Base-by-base conservation (phyloP, 2,329 filamentous ascomycete species). In the Paraphaeosphaeria sporulosa region DNA sequence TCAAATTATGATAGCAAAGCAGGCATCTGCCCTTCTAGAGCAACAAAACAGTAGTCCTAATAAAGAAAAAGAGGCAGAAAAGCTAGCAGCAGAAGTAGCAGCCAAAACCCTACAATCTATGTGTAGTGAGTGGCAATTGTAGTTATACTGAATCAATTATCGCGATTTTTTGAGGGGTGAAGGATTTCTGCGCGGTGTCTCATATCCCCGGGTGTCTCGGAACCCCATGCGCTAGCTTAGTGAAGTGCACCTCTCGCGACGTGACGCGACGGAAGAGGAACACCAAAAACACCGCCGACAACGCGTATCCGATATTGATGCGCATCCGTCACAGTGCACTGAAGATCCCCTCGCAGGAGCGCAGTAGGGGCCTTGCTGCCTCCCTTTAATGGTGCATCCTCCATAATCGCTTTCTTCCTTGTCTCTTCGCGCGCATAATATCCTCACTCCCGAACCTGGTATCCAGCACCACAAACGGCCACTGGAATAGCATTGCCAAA, bases 191-290 rank as follows among this genome's bases (percentile, higher is more conserved):
- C n/a, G n/a, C n/a, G n/a, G n/a, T n/a, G n/a, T n/a, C n/a, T n/a
- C n/a, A n/a, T n/a, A n/a, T n/a, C n/a, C n/a, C n/a, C n/a, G n/a
- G n/a, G n/a, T n/a, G n/a, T n/a, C n/a, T n/a, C n/a, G n/a, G n/a
- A n/a, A n/a, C n/a, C n/a, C n/a, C n/a, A n/a, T n/a, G n/a, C n/a
- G n/a, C n/a, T n/a, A n/a, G n/a, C n/a, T n/a, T n/a, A 49, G 38
- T 44, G 44, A 47, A 43, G 9, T 46, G 53, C 47, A 53, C 44
- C 58, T 57, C 30, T 49, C 46, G 30, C 52, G 36, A 54, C 54
- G 34, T 32, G n/a, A 44, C 12, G 19, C 42, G 42, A 36, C 49
- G 59, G 59, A 57, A 59, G 59, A 62, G 40, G 36, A 64, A 49
- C 58, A 61, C 59, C 59, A 51, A 21, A 52, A 38, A 32, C 4